A percentile compares a stretch with the other conserved stretches of the same genome.
Conservation (phyloP, 352 stramenopile species). For the Pythium aphanidermatum region DNA sequence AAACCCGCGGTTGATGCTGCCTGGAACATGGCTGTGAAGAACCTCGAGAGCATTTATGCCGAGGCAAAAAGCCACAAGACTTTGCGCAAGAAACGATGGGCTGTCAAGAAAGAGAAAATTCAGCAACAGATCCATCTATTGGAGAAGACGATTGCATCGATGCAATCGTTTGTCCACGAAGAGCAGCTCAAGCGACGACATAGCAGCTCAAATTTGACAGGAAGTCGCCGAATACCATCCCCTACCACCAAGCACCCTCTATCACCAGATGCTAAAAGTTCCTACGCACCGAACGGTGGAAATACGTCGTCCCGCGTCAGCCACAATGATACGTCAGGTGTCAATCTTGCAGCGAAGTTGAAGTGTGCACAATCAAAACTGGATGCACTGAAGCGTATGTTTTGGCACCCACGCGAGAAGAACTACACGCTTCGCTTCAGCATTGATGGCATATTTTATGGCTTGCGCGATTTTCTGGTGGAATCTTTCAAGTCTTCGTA, state of each 20-base stretch:
- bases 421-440: slow-evolving; percentile 72
- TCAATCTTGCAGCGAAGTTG: slow-evolving; percentile 51
- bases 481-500: slow-evolving; percentile 57
- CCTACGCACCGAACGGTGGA: not conserved
- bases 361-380: slow-evolving; percentile 64
- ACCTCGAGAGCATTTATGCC: slow-evolving; percentile 43
- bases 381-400: slow-evolving; percentile 55
- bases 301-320: slow-evolving; percentile 14
- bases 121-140: slow-evolving; percentile 60
- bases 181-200: slow-evolving; percentile 37
- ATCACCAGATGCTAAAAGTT: slow-evolving; percentile 11
- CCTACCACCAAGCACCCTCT: slow-evolving; percentile 10
- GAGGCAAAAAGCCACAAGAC: slow-evolving; percentile 33
- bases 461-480: slow-evolving; percentile 61
- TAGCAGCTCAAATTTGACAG: slow-evolving; percentile 21
- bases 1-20: slow-evolving; percentile 42
- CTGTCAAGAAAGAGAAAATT: slow-evolving; percentile 59
- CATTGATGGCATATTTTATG: slow-evolving; percentile 76
- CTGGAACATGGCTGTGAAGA: slow-evolving; percentile 41
- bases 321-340: slow-evolving; percentile 33
- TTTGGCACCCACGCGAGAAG: slow-evolving; percentile 68
- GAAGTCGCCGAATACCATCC: not conserved
- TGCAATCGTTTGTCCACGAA: slow-evolving; percentile 46
- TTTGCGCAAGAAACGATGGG: slow-evolving; percentile 43
- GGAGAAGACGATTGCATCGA: slow-evolving; percentile 64